Conservation (phyloP, 1,284 basidiomycete species). For the Pascua guehoae region DNA sequence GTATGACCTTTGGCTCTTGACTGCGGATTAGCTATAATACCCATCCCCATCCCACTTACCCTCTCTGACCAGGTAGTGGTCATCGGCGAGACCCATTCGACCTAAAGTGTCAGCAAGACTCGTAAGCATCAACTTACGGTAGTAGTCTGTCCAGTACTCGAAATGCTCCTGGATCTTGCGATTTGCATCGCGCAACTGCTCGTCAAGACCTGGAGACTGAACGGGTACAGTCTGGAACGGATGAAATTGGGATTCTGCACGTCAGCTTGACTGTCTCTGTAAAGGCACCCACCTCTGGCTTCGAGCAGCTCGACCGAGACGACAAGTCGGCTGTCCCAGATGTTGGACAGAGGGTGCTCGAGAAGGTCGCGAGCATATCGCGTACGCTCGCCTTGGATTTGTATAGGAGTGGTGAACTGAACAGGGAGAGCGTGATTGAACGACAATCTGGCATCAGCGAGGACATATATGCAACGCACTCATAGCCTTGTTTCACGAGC, state of each 20-base stretch:
- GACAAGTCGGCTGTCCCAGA: slow-evolving; percentile 25
- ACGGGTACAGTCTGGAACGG: not conserved
- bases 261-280: not conserved
- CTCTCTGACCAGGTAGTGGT: slow-evolving; percentile 19
- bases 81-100: slow-evolving; percentile 1
- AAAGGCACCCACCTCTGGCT: not conserved
- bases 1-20: slow-evolving; percentile 5
- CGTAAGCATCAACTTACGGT: not conserved
- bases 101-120: not conserved
- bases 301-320: slow-evolving; percentile 23
- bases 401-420: slow-evolving; percentile 7
- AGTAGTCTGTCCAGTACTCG: slow-evolving; percentile 14
- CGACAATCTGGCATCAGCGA: slow-evolving; percentile 18
- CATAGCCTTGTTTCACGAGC: slow-evolving; percentile 10
- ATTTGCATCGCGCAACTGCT: slow-evolving; percentile 5
- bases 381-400: slow-evolving; percentile 5
- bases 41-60: not conserved
- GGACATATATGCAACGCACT: not conserved
- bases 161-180: not conserved
- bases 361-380: slow-evolving; percentile 22
- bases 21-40: not conserved
- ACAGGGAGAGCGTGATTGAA: slow-evolving; percentile 24
- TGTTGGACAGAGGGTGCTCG: slow-evolving; percentile 21
- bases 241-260: not conserved
- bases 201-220: not conserved